Base-by-base conservation (phyloP, 73 alveolate genomes). In the Paraurostyla sp. region DNA sequence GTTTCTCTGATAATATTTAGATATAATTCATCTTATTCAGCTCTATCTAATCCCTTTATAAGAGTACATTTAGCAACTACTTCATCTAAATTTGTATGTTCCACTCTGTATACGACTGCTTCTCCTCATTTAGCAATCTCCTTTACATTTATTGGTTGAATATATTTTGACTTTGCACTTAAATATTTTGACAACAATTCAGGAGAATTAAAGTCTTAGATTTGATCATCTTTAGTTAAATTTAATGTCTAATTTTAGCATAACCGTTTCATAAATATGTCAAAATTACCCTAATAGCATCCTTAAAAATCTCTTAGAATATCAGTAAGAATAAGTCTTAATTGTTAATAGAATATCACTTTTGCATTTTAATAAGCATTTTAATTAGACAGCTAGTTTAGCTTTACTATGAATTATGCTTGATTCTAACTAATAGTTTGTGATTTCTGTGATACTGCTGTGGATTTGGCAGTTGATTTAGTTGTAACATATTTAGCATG, bases 71-170 rank as follows among this genome's bases (percentile, higher is more conserved):
- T 81, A 3, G 71, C 65, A 0, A 81, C 82, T 3, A 81, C 51
- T 38, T 81, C 91, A 6, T 81, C 91, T 0, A 40, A 0, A 22
- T 42, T 32, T 0, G 18, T 25, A 81, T 56, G 50, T 32, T 32
- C 71, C 6, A 81, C 49, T 81, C 91, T 56, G 33, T 49, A 81
- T 1, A 81, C 78, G 33, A 81, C 41, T 16, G 83, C 83, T 58
- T 81, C 91, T 35, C 91, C 91, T 32, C 91, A 82, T 57, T 63
- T 52, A 0, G 82, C 91, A 46, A 81, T 23, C 13, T 52, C 69
- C 18, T 59, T 60, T 16, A 60, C 58, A 38, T 35, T 32, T 13
- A 65, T 32, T 35, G 60, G 60, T 4, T 18, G 4, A 15, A 33
- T 22, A 40, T 38, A 32, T 15, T 38, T 40, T 6, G 76, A 59